Conservation (phyloP, 805 yeast species). For the Ogataea wickerhamii region DNA sequence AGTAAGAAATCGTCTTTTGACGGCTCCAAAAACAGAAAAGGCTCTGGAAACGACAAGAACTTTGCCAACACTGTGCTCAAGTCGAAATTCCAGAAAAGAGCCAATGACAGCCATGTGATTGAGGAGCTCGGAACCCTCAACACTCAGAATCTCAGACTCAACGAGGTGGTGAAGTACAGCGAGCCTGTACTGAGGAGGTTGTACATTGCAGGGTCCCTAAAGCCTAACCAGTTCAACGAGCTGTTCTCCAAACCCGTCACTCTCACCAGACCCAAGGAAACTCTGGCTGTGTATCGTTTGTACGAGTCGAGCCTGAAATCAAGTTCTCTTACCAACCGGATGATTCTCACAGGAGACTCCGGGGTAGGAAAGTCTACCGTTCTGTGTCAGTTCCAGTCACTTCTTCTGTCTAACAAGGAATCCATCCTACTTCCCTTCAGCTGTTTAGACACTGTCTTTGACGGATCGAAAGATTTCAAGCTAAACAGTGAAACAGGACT, state of each 20-base stretch:
- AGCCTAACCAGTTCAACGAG: conserved; percentile 66
- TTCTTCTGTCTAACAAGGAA: conserved; percentile 35
- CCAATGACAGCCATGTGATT: conserved; percentile 19
- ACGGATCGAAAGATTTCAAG: conserved; percentile 70
- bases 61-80: conserved; percentile 24
- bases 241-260: conserved; percentile 58
- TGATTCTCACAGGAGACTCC: conserved; percentile 59
- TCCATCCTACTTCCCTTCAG: conserved; percentile 61
- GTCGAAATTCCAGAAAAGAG: conserved; percentile 23
- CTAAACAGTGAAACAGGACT: conserved; percentile 44
- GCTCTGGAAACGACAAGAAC: conserved; percentile 31
- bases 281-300: conserved; percentile 37
- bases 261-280: conserved; percentile 50
- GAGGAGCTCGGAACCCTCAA: conserved; percentile 18
- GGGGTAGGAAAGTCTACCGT: conserved; percentile 81
- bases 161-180: conserved; percentile 40
- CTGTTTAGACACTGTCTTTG: conserved; percentile 54
- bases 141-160: conserved; percentile 13
- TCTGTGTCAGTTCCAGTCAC: conserved; percentile 64
- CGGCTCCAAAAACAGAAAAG: conserved; percentile 28
- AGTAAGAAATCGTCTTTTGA: conserved; percentile 25
- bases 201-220: conserved; percentile 57
- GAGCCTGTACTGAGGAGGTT: conserved; percentile 41
- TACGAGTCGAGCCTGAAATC: conserved; percentile 33
- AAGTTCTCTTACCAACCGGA: conserved; percentile 42